These are phyloP conservation scores for Dendrocalamus sinicus DNA, from an alignment of 176 grass and related monocot genomes.

Conservation along the genomic window DNA sequence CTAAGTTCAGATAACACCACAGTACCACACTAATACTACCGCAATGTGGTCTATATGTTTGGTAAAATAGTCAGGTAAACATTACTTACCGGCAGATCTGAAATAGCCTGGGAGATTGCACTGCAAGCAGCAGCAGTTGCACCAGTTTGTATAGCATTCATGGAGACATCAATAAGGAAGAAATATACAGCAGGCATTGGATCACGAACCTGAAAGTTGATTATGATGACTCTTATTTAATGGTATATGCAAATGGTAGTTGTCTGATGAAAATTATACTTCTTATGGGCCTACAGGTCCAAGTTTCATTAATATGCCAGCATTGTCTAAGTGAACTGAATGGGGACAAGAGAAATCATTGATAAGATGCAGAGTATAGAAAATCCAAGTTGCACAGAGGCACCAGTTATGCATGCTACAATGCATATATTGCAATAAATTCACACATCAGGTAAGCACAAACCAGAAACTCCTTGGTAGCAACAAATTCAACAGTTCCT, in stretches of 20 bases:
- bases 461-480: slow-evolving; percentile 96
- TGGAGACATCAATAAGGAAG: slow-evolving; percentile 86
- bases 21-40: background rate
- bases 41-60: background rate
- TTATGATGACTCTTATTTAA: slow-evolving; percentile 30
- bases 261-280: slow-evolving; percentile 10
- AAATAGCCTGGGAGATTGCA: slow-evolving; percentile 78
- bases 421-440: slow-evolving; percentile 14
- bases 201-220: slow-evolving; percentile 76
- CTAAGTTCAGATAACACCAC: background rate
- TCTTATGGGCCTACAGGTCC: background rate
- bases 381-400: slow-evolving; percentile 3
- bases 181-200: slow-evolving; percentile 96
- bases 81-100: slow-evolving; percentile 75
- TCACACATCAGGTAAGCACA: slow-evolving; percentile 47
- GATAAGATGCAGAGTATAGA: slow-evolving; percentile 1
- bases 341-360: background rate
- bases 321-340: background rate
- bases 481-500: slow-evolving; percentile 98
- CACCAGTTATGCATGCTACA: slow-evolving; percentile 21
- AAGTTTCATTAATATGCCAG: background rate
- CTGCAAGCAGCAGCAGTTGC: slow-evolving; percentile 89
- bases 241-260: slow-evolving; percentile 1
- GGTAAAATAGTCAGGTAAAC: background rate
- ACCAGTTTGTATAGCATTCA: slow-evolving; percentile 89